A percentile compares a stretch with the other conserved stretches of the same genome.
Conservation (phyloP, 192 early-diverging fungal species). For the Rhizophagus prolifer region DNA sequence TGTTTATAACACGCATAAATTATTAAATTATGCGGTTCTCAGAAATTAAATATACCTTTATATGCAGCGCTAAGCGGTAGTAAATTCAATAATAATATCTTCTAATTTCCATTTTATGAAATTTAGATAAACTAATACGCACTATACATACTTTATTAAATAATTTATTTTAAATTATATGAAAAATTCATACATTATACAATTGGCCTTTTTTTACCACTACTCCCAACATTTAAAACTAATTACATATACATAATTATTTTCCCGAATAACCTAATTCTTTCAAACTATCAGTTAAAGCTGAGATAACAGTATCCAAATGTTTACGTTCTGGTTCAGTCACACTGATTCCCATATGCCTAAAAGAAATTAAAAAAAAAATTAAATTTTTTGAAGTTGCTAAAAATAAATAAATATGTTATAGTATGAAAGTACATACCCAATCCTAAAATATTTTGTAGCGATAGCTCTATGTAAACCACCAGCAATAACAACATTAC, state of each 20-base stretch:
- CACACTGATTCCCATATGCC: constrained; percentile 83
- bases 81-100: too few relatives aligned
- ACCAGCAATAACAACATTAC: constrained; percentile 88
- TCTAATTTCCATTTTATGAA: too few relatives aligned
- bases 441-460: constrained; percentile 92
- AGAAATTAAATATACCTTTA: too few relatives aligned
- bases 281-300: constrained; percentile 57
- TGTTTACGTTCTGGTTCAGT: constrained; percentile 65
- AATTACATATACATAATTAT: neutral
- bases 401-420: neutral
- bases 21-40: too few relatives aligned
- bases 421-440: constrained; percentile 33
- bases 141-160: too few relatives aligned
- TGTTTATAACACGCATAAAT: too few relatives aligned
- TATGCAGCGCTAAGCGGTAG: too few relatives aligned
- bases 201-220: too few relatives aligned
- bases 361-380: neutral
- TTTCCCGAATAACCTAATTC: constrained; percentile 46
- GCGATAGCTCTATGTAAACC: constrained; percentile 83
- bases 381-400: neutral
- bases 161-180: too few relatives aligned
- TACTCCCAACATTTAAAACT: too few relatives aligned
- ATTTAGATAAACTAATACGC: too few relatives aligned
- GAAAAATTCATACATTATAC: too few relatives aligned
- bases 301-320: constrained; percentile 64